phyloP scores from a whole-genome alignment of 164 flowering plant species.

The Chloranthus sessilifolius region DNA sequence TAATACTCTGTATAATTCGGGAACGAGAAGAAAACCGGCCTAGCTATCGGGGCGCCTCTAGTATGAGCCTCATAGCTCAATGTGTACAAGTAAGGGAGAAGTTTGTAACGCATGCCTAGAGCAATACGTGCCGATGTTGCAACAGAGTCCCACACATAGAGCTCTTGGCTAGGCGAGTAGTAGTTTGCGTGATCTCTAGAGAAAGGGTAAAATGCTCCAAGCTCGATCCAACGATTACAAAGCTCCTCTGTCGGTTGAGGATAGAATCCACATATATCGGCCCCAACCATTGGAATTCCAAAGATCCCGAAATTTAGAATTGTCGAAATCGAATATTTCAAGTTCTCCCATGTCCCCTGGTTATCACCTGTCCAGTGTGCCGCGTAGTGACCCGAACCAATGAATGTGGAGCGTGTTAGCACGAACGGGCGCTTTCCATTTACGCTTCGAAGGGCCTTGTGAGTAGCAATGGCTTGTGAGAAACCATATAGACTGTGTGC shows the following conservation, averaged over 20 bases:
- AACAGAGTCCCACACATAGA: constrained; percentile 68
- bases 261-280: constrained; percentile 80
- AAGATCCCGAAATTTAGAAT: constrained; percentile 75
- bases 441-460: constrained; percentile 46
- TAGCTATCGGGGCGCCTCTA: constrained; percentile 60
- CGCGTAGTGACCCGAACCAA: constrained; percentile 67
- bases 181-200: constrained; percentile 67
- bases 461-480: constrained; percentile 55
- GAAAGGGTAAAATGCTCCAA: constrained; percentile 83
- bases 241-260: constrained; percentile 67
- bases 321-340: constrained; percentile 54
- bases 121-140: constrained; percentile 63
- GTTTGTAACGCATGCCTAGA: constrained; percentile 60
- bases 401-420: constrained; percentile 60
- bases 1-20: constrained; percentile 31
- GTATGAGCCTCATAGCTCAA: constrained; percentile 60
- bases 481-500: constrained; percentile 77
- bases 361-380: constrained; percentile 93
- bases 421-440: constrained; percentile 64
- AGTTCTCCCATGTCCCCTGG: constrained; percentile 58
- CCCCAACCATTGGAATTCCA: constrained; percentile 79
- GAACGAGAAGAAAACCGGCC: constrained; percentile 76
- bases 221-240: constrained; percentile 72
- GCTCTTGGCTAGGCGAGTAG: constrained; percentile 64
- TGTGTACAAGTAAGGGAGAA: constrained; percentile 69